phyloP scores from a whole-genome alignment of 108 stramenopile species.

The Cyclotella atomus region DNA sequence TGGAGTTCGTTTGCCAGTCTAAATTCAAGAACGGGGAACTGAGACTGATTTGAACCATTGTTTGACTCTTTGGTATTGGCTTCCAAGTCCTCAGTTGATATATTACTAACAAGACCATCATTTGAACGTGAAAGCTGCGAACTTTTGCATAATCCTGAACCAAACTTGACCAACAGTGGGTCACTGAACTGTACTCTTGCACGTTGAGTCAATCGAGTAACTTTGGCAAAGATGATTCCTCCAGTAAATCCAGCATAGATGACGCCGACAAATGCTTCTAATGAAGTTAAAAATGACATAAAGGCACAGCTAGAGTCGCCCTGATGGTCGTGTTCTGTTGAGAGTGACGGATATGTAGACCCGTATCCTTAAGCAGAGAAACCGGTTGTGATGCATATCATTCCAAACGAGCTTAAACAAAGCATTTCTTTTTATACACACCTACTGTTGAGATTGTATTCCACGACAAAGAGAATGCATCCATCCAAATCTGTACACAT shows the following conservation, averaged over 20 bases:
- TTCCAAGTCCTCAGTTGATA: not conserved
- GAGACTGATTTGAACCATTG: conserved; percentile 16
- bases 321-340: conserved; percentile 37
- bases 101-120: not conserved
- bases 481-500: conserved; percentile 35
- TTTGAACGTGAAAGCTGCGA: no score
- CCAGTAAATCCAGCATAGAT: conserved; percentile 68
- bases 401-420: no score
- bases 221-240: conserved; percentile 79
- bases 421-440: no score
- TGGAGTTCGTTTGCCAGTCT: conserved; percentile 65
- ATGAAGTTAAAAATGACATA: conserved; percentile 53
- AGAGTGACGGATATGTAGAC: conserved; percentile 29
- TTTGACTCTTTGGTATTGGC: not conserved
- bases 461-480: conserved; percentile 59
- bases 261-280: conserved; percentile 75
- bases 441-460: conserved; percentile 60
- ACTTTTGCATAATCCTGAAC: conserved; percentile 42
- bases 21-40: conserved; percentile 78
- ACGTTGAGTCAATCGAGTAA: conserved; percentile 60
- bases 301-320: conserved; percentile 47
- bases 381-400: no score
- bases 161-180: conserved; percentile 63
- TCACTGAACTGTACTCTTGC: conserved; percentile 69
- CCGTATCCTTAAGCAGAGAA: no score